phyloP scores from a whole-genome alignment of 768 basidiomycete genomes.

The Megacollybia marginata region DNA sequence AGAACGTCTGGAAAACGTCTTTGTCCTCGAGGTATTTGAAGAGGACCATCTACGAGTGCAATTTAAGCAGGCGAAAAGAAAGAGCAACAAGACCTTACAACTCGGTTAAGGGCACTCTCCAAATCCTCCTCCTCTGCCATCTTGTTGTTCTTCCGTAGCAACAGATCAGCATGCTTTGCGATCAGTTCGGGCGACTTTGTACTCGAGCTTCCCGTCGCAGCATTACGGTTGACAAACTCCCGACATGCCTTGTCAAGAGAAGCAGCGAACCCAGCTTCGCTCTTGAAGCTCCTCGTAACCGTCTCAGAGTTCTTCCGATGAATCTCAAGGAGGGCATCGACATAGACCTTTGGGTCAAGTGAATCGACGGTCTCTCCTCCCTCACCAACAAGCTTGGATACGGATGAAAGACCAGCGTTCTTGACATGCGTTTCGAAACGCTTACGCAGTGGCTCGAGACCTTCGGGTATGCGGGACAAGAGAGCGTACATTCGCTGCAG shows the following conservation, averaged over 20 bases:
- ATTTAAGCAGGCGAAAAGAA: constrained; percentile 15
- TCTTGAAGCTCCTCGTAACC: constrained; percentile 82
- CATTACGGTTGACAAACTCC: constrained; percentile 92
- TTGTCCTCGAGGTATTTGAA: constrained; percentile 99
- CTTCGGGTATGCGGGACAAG: constrained; percentile 82
- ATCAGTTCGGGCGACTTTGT: constrained; percentile 89
- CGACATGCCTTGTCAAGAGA: constrained; percentile 92
- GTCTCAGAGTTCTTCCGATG: constrained; percentile 90
- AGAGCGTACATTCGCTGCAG: constrained; percentile 92
- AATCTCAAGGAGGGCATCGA: constrained; percentile 86
- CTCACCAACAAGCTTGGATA: constrained; percentile 54
- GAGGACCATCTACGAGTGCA: constrained; percentile 71
- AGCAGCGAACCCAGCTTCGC: constrained; percentile 90
- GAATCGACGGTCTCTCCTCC: constrained; percentile 47
- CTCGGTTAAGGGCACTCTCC: constrained; percentile 84
- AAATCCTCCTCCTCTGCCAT: constrained; percentile 88
- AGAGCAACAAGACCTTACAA: constrained; percentile 42
- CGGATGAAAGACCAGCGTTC: constrained; percentile 70
- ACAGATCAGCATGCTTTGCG: constrained; percentile 86
- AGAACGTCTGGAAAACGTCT: constrained; percentile 99
- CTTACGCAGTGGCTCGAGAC: constrained; percentile 84
- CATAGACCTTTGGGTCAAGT: constrained; percentile 89
- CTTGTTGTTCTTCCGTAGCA: constrained; percentile 94
- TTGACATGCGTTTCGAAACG: constrained; percentile 96
- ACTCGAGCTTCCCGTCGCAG: constrained; percentile 75